phyloP scores from a whole-genome alignment of 148 eudicot genomes.

The Heliosperma pusillum region DNA sequence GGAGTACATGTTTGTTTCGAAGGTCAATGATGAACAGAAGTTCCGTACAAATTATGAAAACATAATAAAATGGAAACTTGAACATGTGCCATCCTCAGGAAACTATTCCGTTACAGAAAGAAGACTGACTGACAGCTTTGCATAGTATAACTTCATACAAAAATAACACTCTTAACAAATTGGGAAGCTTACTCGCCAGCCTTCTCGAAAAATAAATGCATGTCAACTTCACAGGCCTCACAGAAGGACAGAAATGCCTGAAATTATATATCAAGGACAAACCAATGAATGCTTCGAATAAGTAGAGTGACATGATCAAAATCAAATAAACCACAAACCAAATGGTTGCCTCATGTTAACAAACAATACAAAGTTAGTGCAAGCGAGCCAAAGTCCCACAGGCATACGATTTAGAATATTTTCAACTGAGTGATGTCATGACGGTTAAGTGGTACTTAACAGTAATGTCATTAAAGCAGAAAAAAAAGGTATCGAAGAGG shows the following conservation, averaged over 20 bases:
- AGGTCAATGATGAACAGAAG: neutral
- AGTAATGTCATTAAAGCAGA: neutral
- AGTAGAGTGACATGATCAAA: neutral
- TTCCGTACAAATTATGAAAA: neutral
- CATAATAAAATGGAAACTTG: neutral
- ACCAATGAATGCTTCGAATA: neutral
- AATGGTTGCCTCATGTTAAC: conserved; percentile 4
- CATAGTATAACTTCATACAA: neutral
- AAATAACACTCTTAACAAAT: neutral
- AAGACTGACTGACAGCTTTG: neutral
- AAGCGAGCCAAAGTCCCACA: conserved; percentile 3
- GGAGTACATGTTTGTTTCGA: neutral
- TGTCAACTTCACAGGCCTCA: conserved; percentile 93
- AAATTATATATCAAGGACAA: conserved; percentile 17
- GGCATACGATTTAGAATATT: neutral
- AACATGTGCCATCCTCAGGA: neutral
- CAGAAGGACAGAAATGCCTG: conserved; percentile 96
- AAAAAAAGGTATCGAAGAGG: neutral
- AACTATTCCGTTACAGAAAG: neutral
- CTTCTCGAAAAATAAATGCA: conserved; percentile 80
- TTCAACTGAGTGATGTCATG: neutral
- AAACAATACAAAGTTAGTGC: neutral
- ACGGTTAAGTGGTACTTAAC: neutral
- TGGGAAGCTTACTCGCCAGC: conserved; percentile 88
- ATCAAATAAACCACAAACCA: neutral